Base-by-base conservation (phyloP, 192 early-diverging fungal genomes). In the Coemansia guatemalensis region DNA sequence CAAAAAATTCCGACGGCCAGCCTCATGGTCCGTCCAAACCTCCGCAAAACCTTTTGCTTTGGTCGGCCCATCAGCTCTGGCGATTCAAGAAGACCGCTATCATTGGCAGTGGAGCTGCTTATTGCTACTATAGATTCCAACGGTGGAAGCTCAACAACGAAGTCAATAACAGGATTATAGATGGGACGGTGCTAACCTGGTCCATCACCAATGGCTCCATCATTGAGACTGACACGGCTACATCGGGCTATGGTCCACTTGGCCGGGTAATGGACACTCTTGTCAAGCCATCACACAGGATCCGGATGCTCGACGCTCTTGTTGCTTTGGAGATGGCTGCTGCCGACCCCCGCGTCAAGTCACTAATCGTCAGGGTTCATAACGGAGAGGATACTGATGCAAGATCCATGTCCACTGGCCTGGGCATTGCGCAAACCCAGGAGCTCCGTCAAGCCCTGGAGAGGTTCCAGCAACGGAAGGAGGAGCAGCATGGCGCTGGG, bases 391-490 rank as follows among this genome's bases (percentile, higher is more conserved):
- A 21, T 33, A 25, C 48, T 27, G 30, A 14, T 33, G 35, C 30
- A 25, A 50, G 51, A 5, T 52, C 53, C 14, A 20, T 66, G 27
- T 67, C 64, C 1, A 44, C 60, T 41, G 74, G 74, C 2, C 62
- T 85, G 53, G 82, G 81, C 39, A 53, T 85, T 50, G 87, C 85
- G 1, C 85, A 88, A 59, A 68, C 85, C 9, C 86, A 90, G 64
- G 89, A 90, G 61, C 67, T 90, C 9, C 71, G 86, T 27, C 48
- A 74, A 9, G 85, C 85, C 8, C 51, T 88, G 47, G 56, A 68
- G 18, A 59, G 64, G 48, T 86, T 90, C 60, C 82, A 71, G 54
- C 62, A 65, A 21, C 71, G 73, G 17, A 88, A 88, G 58, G 71
- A 75, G 14, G 65, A 79, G 35, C 74, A 77, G 49, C 65, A 80